Percentiles rank a stretch among this genome's conserved stretches.
phyloP scores from a whole-genome alignment of 2,329 filamentous ascomycete species.

The Fusarium sp. region DNA sequence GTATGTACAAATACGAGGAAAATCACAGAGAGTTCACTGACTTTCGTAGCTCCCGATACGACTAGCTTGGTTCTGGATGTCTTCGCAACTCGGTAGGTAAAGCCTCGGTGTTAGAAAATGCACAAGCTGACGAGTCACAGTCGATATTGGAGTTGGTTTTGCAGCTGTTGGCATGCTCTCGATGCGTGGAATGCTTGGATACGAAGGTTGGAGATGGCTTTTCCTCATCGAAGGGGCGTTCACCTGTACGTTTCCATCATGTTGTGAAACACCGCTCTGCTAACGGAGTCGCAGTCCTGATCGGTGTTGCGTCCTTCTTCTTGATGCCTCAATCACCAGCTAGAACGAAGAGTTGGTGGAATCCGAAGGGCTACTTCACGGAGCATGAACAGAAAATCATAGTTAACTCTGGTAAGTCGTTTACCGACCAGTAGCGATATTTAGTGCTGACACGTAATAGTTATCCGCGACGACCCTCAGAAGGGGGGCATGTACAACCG shows the following conservation, averaged over 20 bases:
- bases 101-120: rapidly evolving
- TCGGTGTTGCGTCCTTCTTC: not conserved
- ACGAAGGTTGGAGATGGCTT: conserved; percentile 67
- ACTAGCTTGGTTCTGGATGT: not conserved
- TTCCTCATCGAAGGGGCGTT: conserved; percentile 52
- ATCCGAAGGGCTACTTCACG: not conserved
- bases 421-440: rapidly evolving
- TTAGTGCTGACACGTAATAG: not conserved
- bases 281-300: not conserved
- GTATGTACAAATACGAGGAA: not conserved
- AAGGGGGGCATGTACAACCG: conserved; percentile 66
- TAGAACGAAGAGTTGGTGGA: not conserved
- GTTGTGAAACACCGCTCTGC: too few species aligned
- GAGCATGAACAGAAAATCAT: conserved; percentile 59
- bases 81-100: not conserved
- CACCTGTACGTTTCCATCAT: not conserved
- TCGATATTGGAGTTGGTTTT: not conserved
- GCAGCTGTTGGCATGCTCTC: conserved; percentile 56
- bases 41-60: not conserved
- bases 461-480: conserved; percentile 64
- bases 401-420: conserved; percentile 47
- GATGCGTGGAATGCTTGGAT: conserved; percentile 60
- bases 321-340: not conserved
- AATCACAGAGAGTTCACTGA: not conserved
- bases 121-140: not conserved